phyloP scores from a whole-genome alignment of 176 grass and related monocot genomes.

The barley (Hordeum vulgare) region DNA sequence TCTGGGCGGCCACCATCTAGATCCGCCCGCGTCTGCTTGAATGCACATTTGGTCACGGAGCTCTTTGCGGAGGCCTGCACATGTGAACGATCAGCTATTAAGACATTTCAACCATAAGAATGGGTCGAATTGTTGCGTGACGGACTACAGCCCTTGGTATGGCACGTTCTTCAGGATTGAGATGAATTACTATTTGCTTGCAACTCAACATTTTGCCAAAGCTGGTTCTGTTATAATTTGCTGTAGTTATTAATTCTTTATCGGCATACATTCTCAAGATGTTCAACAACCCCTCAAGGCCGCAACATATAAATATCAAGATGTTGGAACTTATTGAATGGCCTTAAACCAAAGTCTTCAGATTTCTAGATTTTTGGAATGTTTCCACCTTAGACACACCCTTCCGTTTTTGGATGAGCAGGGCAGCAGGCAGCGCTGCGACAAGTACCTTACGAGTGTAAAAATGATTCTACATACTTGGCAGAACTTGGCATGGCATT shows the following conservation, averaged over 20 bases:
- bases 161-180: background rate
- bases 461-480: background rate
- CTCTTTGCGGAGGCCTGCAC: background rate
- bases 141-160: background rate
- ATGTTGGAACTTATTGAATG: background rate
- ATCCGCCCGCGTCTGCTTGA: background rate
- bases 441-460: too few relatives aligned
- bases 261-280: background rate
- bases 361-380: too few relatives aligned
- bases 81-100: background rate
- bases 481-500: background rate
- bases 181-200: background rate
- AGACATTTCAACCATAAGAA: background rate
- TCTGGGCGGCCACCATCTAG: background rate
- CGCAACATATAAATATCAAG: too few relatives aligned
- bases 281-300: background rate
- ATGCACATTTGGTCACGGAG: background rate
- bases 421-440: background rate
- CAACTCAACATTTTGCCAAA: background rate
- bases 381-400: background rate
- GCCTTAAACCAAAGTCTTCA: background rate
- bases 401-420: background rate
- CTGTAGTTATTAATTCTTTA: background rate
- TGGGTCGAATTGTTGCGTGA: background rate
- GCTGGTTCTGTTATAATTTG: background rate